These are phyloP conservation scores for Symbiotaphrina buchneri DNA, from an alignment of 495 filamentous ascomycete genomes.

Conservation along the genomic window DNA sequence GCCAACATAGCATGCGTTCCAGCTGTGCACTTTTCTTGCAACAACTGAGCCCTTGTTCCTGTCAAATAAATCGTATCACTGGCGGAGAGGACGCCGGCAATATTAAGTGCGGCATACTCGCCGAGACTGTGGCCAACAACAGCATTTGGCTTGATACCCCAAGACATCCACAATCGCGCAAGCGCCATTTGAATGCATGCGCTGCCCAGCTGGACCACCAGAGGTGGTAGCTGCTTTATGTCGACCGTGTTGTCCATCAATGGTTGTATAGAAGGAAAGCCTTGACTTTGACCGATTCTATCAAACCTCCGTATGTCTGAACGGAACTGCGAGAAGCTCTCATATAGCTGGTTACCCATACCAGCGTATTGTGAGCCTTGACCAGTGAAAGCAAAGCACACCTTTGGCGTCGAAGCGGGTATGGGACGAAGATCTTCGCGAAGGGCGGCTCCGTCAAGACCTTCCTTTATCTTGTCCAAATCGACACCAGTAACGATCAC, in stretches of 20 bases:
- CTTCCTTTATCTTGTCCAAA: slow-evolving; percentile 12
- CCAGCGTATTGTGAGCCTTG: slow-evolving; percentile 15
- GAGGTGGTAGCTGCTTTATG: slow-evolving; percentile 6
- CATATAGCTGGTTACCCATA: slow-evolving; percentile 13
- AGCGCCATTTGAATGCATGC: slow-evolving; percentile 18
- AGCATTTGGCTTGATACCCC: slow-evolving; percentile 18
- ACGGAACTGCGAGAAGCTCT: slow-evolving; percentile 10
- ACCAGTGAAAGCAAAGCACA: slow-evolving; percentile 31
- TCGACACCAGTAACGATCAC: slow-evolving; percentile 34
- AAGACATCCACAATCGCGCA: slow-evolving; percentile 12
- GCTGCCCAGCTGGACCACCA: slow-evolving; percentile 12
- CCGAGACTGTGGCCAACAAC: slow-evolving; percentile 76
- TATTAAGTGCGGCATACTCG: slow-evolving; percentile 72
- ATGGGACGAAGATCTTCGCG: slow-evolving; percentile 9
- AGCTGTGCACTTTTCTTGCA: slow-evolving; percentile 44
- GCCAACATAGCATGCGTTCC: slow-evolving; percentile 45
- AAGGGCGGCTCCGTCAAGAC: slow-evolving; percentile 9
- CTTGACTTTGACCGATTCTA: slow-evolving; percentile 9
- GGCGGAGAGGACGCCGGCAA: slow-evolving; percentile 56
- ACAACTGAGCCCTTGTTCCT: slow-evolving; percentile 53
- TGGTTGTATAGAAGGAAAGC: slow-evolving; percentile 11
- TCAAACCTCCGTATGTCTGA: slow-evolving; percentile 10
- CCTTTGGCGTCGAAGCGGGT: slow-evolving; percentile 10
- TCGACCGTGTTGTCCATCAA: slow-evolving; percentile 10
- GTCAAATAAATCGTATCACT: slow-evolving; percentile 65